These are phyloP conservation scores for Skeletonema marinoi DNA, from an alignment of 108 stramenopile species.

Conservation along the genomic window DNA sequence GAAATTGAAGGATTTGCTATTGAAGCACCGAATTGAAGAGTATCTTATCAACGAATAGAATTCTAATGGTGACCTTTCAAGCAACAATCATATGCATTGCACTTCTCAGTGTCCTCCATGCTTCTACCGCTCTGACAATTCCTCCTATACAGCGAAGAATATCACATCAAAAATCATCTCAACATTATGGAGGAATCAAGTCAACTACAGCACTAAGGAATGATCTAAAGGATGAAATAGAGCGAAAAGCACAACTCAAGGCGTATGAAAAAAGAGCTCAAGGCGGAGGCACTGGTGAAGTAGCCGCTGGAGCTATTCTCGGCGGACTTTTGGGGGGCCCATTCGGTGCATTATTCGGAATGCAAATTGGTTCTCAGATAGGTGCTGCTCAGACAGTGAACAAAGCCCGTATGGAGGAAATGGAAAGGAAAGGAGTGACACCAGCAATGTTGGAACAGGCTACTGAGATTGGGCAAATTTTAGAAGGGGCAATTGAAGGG, in stretches of 20 bases:
- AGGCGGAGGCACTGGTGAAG: slow-evolving; percentile 50
- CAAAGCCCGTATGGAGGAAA: slow-evolving; percentile 73
- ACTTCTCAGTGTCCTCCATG: neutral
- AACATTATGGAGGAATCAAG: neutral
- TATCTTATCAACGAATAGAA: neutral
- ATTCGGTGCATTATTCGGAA: slow-evolving; percentile 84
- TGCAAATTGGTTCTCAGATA: slow-evolving; percentile 68
- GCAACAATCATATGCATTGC: neutral
- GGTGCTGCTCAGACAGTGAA: slow-evolving; percentile 59
- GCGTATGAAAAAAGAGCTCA: slow-evolving; percentile 37
- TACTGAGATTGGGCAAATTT: slow-evolving; percentile 61
- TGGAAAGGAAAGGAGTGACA: slow-evolving; percentile 72
- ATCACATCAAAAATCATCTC: neutral
- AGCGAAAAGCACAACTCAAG: slow-evolving; percentile 30
- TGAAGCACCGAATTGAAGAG: too few species aligned
- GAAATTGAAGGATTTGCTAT: too few species aligned
- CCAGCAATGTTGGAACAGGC: slow-evolving; percentile 81
- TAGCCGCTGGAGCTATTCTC: slow-evolving; percentile 76
- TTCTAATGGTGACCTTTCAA: neutral
- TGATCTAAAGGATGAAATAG: slow-evolving; percentile 47
- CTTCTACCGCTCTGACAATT: neutral
- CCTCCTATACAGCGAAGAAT: neutral
- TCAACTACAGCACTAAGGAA: slow-evolving; percentile 23
- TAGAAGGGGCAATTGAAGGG: slow-evolving; percentile 68
- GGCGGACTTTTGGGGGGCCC: slow-evolving; percentile 79